Percentiles rank a stretch among this genome's conserved stretches.
phyloP scores from a whole-genome alignment of 129 eudicot genomes.

The Arctium minus region DNA sequence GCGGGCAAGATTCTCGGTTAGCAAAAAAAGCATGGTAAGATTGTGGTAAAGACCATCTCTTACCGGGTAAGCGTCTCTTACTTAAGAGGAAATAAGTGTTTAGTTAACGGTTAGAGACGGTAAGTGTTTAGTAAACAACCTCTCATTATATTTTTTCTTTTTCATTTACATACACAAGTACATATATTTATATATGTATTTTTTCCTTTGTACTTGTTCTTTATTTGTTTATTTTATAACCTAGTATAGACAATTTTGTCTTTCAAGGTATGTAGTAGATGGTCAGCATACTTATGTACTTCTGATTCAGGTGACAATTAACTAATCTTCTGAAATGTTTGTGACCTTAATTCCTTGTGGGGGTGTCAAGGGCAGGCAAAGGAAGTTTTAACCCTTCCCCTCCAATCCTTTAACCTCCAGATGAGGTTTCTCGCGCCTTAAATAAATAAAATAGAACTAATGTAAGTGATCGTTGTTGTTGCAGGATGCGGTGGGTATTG shows the following conservation, averaged over 20 bases:
- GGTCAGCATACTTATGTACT: no score
- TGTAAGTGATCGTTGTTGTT: neutral
- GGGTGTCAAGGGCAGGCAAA: no score
- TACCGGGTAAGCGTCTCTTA: neutral
- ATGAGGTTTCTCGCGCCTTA: no score
- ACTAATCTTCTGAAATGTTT: no score
- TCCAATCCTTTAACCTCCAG: no score
- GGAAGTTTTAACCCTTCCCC: no score
- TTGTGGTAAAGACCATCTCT: neutral
- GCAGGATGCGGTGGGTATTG: conserved; percentile 69
- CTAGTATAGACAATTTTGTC: neutral
- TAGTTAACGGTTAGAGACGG: neutral
- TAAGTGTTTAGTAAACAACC: neutral
- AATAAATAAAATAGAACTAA: neutral
- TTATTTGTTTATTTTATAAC: neutral
- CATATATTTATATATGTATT: neutral
- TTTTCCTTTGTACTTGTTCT: neutral
- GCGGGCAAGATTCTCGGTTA: no score
- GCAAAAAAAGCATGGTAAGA: neutral
- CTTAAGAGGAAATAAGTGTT: neutral
- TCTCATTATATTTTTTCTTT: neutral
- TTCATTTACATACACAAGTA: neutral
- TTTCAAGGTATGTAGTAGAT: no score
- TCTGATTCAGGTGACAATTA: no score
- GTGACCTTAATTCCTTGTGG: no score